Evolutionary conservation across 495 filamentous ascomycete genomes (phyloP), one percentile per base, ranked within the genome.

Genomic region (Trichoderma asperelloides): DNA sequence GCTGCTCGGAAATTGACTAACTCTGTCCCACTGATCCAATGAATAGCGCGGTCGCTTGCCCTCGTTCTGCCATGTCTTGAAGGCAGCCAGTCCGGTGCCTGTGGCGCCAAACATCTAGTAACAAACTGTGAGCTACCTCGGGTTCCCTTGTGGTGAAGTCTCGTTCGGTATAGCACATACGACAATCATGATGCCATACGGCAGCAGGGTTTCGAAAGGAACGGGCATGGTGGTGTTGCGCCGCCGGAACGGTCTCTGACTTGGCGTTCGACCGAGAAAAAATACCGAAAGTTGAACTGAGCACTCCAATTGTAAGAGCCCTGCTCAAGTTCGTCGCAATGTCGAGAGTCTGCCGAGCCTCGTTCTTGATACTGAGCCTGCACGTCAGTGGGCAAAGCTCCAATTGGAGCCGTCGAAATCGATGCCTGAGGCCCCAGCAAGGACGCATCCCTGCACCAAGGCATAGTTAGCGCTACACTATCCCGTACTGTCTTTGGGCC

Each of bases 131-230:
- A 73, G 74, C 76, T 65, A 75, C 71, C 69, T 51, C 63, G 65
- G 64, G 12, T 65, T 28, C 33, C 49, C 51, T 25, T 30, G 64
- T 23, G 21, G 66, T 21, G 67, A 64, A 69, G 72, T 39, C 51
- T 43, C 18, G 72, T 68, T 67, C 65, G 70, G 27, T 66, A 70
- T 82, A 12, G 23, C 25, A 65, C 92, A 77, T 82, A 97, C 93
- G 75, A 78, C 82, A 64, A 93, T 76, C 79, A 96, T 91, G 84
- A 97, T 93, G 71, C 85, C 95, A 81, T 96, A 98, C 62, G 95
- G 95, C 76, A 98, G 79, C 72, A 98, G 81, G 68, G 93, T 88
- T 84, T 98, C 95, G 82, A 98, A 98, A 65, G 95, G 95, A 70
- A 98, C 87, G 77, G 89, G 91, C 95, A 98, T 98, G 63, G 73